Evolutionary conservation across 345 rosid species (phyloP).

Genomic region (Lepidium sativum): DNA sequence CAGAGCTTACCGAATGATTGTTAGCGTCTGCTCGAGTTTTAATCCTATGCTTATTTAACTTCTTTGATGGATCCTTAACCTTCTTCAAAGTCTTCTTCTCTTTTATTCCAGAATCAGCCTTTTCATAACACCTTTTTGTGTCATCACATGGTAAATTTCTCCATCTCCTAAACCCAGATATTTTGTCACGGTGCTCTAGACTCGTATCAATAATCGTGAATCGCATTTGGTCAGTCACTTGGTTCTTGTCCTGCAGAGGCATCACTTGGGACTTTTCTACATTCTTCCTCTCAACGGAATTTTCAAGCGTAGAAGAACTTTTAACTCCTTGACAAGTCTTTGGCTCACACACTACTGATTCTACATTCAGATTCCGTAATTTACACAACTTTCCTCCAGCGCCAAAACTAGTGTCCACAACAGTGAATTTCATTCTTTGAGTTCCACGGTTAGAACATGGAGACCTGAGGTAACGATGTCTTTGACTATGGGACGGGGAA

Average conservation of each 20-base stretch:
- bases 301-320: neutral
- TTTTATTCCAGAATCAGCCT: constrained; percentile 3
- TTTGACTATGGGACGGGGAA: neutral
- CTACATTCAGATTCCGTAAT: constrained; percentile 27
- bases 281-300: too few relatives aligned
- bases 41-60: constrained; percentile 13
- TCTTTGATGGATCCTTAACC: constrained; percentile 32
- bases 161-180: constrained; percentile 27
- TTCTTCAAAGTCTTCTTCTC: constrained; percentile 20
- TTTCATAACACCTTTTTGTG: neutral
- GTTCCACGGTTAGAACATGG: constrained; percentile 20
- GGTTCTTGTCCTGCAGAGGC: constrained; percentile 16
- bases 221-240: constrained; percentile 15
- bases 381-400: constrained; percentile 34
- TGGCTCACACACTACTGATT: constrained; percentile 20
- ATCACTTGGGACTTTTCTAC: constrained; percentile 7
- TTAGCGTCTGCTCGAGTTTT: constrained; percentile 28
- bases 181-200: constrained; percentile 25
- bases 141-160: constrained; percentile 27
- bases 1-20: constrained; percentile 26
- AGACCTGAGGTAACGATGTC: constrained; percentile 43
- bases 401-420: too few relatives aligned
- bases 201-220: constrained; percentile 58
- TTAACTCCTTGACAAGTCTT: constrained; percentile 8
- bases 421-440: constrained; percentile 36